Conservation (phyloP, 495 filamentous ascomycete species). For the Delitschia confertaspora region DNA sequence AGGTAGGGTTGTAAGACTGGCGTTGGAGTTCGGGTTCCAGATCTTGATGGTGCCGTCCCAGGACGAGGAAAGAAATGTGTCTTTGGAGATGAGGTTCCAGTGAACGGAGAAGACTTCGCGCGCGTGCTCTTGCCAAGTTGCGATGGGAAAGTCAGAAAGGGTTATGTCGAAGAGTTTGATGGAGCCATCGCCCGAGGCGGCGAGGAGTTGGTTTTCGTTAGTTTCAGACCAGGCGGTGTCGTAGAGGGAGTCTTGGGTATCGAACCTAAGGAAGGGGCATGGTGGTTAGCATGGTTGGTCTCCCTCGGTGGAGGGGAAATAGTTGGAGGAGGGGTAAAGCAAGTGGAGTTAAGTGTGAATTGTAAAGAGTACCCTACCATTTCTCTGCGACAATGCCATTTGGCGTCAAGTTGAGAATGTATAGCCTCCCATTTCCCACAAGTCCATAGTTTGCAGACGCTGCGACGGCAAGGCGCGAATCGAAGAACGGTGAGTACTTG, state of each 20-base stretch:
- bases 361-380: slow-evolving; percentile 43
- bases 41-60: slow-evolving; percentile 95
- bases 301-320: neutral
- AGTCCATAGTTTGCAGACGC: slow-evolving; percentile 88
- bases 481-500: slow-evolving; percentile 97
- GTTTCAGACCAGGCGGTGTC: slow-evolving; percentile 89
- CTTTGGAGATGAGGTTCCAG: slow-evolving; percentile 90
- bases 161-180: slow-evolving; percentile 87
- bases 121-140: slow-evolving; percentile 82
- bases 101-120: slow-evolving; percentile 82
- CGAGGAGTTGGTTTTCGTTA: slow-evolving; percentile 85
- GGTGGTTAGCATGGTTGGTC: neutral
- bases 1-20: slow-evolving; percentile 73
- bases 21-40: slow-evolving; percentile 66
- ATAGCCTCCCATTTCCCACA: slow-evolving; percentile 88
- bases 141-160: slow-evolving; percentile 69
- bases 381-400: slow-evolving; percentile 77
- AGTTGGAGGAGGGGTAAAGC: neutral
- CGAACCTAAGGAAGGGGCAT: too few relatives aligned
- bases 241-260: slow-evolving; percentile 94
- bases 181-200: slow-evolving; percentile 81
- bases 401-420: slow-evolving; percentile 67
- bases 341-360: neutral
- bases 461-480: slow-evolving; percentile 81
- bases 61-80: slow-evolving; percentile 74